A percentile compares a stretch with the other conserved stretches of the same genome.
phyloP scores from a whole-genome alignment of 2,329 filamentous ascomycete genomes.

The Lasiodiplodia gonubiensis region DNA sequence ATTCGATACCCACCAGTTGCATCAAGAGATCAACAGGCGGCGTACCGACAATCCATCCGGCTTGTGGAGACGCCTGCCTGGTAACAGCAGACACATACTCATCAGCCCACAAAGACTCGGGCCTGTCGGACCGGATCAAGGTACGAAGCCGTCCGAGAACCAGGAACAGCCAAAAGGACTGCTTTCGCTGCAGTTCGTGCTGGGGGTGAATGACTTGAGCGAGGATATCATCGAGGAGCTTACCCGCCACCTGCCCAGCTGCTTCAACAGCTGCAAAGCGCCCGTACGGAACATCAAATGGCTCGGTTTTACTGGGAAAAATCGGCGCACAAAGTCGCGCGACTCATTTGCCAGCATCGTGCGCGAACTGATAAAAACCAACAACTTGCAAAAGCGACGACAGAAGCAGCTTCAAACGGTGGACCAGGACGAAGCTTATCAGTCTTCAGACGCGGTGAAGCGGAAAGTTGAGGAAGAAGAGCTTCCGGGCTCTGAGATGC shows the following conservation, averaged over 20 bases:
- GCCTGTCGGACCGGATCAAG: not conserved
- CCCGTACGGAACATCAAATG: not conserved
- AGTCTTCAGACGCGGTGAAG: not conserved
- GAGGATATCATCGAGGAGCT: not conserved
- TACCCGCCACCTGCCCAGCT: not conserved
- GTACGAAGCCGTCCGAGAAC: not conserved
- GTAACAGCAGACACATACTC: not conserved
- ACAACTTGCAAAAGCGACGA: not conserved
- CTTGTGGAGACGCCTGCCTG: not conserved
- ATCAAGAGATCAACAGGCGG: not conserved
- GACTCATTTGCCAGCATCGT: not conserved
- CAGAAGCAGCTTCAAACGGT: not conserved
- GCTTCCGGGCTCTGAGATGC: not conserved
- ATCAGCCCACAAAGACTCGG: not conserved
- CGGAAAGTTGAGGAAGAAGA: not conserved
- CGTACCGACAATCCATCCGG: not conserved
- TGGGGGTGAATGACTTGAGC: not conserved
- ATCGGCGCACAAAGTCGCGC: not conserved
- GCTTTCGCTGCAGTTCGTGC: slow-evolving; percentile 1
- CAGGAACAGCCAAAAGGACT: not conserved
- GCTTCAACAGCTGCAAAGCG: not conserved
- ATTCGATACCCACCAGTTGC: not conserved
- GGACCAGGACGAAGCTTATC: not conserved
- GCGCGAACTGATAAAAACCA: no score
- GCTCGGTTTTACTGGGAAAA: not conserved